Evolutionary conservation across 495 filamentous ascomycete genomes (phyloP).

Genomic region (Beverwykella pulmonaria): DNA sequence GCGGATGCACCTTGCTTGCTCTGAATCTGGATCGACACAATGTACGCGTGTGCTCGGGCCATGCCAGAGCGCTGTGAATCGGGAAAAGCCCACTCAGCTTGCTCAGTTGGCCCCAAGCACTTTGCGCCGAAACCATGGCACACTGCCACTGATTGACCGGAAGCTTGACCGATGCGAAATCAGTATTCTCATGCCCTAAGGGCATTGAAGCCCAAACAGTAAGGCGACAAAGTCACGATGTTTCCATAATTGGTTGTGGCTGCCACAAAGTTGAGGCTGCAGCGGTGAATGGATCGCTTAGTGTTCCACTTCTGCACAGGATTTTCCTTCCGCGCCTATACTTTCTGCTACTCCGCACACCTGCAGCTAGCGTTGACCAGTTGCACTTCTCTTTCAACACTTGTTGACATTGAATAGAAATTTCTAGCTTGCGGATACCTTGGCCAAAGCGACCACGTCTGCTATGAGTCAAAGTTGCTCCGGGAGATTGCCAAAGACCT

Average conservation of each 20-base stretch:
- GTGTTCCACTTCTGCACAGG: background rate
- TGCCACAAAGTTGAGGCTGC: constrained; percentile 27
- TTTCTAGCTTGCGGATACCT: background rate
- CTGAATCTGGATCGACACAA: constrained; percentile 31
- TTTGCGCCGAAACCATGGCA: constrained; percentile 20
- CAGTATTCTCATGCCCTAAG: constrained; percentile 17
- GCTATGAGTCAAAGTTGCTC: constrained; percentile 25
- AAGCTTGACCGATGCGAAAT: constrained; percentile 9
- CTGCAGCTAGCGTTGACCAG: constrained; percentile 4
- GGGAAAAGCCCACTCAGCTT: constrained; percentile 17
- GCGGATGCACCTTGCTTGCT: constrained; percentile 12
- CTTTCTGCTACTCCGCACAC: background rate
- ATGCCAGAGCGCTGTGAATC: no score
- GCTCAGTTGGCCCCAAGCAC: constrained; percentile 5
- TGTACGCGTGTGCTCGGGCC: constrained; percentile 13
- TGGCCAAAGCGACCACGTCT: constrained; percentile 24
- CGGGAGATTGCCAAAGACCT: background rate
- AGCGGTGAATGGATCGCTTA: constrained; percentile 32
- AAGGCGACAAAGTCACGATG: constrained; percentile 15
- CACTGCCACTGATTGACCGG: constrained; percentile 16
- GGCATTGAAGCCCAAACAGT: constrained; percentile 32
- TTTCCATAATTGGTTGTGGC: constrained; percentile 13
- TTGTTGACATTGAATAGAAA: background rate
- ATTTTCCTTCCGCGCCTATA: background rate
- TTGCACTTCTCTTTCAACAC: background rate